Evolutionary conservation across 2,329 filamentous ascomycete species (phyloP).

Genomic region (Cordyceps cateniannulata): DNA sequence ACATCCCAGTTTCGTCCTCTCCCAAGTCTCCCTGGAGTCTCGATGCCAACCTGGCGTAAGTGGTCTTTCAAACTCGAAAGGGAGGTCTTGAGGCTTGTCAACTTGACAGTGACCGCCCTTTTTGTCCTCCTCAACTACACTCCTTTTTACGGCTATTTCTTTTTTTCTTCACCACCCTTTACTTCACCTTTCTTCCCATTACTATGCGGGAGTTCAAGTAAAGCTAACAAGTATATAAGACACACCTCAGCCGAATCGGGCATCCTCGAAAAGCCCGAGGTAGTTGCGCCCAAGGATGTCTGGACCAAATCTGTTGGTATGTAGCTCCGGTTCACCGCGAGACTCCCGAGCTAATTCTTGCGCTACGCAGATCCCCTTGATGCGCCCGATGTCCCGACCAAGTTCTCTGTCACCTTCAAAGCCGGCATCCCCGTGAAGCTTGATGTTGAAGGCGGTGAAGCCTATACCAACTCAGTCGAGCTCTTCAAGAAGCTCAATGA

Average conservation of each 20-base stretch:
- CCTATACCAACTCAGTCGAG: constrained; percentile 56
- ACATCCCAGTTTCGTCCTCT: constrained; percentile 66
- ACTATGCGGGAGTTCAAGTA: neutral
- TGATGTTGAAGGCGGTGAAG: constrained; percentile 46
- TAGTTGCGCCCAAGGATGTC: constrained; percentile 60
- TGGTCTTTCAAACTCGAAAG: neutral
- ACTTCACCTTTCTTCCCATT: constrained; percentile 31
- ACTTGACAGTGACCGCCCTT: neutral
- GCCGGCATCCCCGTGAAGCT: constrained; percentile 63
- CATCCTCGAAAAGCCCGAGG: constrained; percentile 54
- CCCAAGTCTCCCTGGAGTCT: constrained; percentile 64
- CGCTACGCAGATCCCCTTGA: constrained; percentile 49
- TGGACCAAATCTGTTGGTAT: constrained; percentile 54
- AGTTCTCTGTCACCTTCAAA: constrained; percentile 60
- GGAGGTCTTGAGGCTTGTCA: neutral
- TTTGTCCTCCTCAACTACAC: neutral
- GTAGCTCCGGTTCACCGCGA: neutral
- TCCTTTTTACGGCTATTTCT: neutral
- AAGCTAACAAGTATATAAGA: constrained; percentile 1
- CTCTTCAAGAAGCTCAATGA: constrained; percentile 59
- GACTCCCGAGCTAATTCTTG: constrained; percentile 15
- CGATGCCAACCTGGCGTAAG: constrained; percentile 25
- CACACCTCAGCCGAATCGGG: constrained; percentile 65
- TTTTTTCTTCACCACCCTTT: neutral
- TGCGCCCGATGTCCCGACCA: constrained; percentile 56